These are phyloP conservation scores for Saxophila tyrrhenica DNA, from an alignment of 495 filamentous ascomycete species.

Conservation along the genomic window DNA sequence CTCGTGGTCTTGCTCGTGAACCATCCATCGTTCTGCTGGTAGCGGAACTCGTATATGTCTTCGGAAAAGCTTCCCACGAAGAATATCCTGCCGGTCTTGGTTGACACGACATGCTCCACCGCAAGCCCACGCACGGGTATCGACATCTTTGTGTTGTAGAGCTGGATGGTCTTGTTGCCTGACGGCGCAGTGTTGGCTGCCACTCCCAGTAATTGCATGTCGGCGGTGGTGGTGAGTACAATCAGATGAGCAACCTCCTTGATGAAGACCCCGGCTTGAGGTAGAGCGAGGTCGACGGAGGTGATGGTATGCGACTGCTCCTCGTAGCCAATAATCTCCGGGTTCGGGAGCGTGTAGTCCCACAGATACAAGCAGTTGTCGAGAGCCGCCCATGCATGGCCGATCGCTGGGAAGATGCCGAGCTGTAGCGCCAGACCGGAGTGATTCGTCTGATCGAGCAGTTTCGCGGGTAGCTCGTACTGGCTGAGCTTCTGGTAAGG, in stretches of 20 bases:
- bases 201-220: constrained; percentile 75
- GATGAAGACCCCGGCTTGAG: constrained; percentile 72
- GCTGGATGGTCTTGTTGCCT: constrained; percentile 56
- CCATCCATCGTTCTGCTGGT: constrained; percentile 95
- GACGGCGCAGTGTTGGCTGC: constrained; percentile 45
- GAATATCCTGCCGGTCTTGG: constrained; percentile 75
- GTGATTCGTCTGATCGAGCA: constrained; percentile 81
- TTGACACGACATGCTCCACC: constrained; percentile 65
- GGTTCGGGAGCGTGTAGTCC: constrained; percentile 85
- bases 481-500: constrained; percentile 75
- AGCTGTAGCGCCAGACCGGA: constrained; percentile 75
- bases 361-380: constrained; percentile 94
- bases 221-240: constrained; percentile 72
- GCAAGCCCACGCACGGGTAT: constrained; percentile 58
- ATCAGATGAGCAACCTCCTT: constrained; percentile 71
- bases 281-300: constrained; percentile 68
- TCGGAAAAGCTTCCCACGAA: constrained; percentile 68
- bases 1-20: constrained; percentile 72
- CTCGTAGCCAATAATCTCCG: constrained; percentile 85
- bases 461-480: constrained; percentile 75
- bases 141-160: constrained; percentile 79
- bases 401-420: constrained; percentile 84
- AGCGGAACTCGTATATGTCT: constrained; percentile 85
- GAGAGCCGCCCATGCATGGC: constrained; percentile 90
- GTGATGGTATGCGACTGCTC: constrained; percentile 77